Percentiles rank a stretch among this genome's conserved stretches.
phyloP scores from a whole-genome alignment of 2,329 filamentous ascomycete species.

The Zymoseptoria tritici region DNA sequence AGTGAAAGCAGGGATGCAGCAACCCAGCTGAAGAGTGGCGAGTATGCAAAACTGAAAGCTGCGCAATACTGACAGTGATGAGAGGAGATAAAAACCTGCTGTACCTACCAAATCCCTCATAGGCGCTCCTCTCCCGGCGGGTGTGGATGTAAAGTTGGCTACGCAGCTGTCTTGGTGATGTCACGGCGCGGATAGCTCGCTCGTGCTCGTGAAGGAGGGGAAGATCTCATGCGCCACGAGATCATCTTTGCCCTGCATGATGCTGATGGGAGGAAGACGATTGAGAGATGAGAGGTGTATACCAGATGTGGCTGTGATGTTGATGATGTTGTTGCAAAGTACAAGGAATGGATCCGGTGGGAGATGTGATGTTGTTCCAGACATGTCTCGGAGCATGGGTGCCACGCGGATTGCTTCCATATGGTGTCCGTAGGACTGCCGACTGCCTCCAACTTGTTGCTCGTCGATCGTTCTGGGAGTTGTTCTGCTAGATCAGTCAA shows the following conservation, averaged over 20 bases:
- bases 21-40: neutral
- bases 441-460: neutral
- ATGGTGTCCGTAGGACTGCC: neutral
- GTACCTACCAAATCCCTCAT: neutral
- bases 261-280: neutral
- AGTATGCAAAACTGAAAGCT: neutral
- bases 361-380: neutral
- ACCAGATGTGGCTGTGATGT: neutral
- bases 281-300: neutral
- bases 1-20: neutral
- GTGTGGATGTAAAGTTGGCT: neutral
- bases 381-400: neutral
- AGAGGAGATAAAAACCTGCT: neutral
- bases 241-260: neutral
- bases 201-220: neutral
- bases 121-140: neutral
- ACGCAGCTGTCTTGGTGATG: neutral
- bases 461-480: neutral
- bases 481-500: no score
- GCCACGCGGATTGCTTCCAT: neutral
- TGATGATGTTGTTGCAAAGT: neutral
- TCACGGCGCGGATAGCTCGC: neutral
- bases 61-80: no score
- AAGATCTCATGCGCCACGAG: neutral
- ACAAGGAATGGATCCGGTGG: neutral